Percentiles rank a stretch among this genome's conserved stretches.
phyloP scores from a whole-genome alignment of 805 yeast species.

The Cyberlindnera euphorbiiphila region DNA sequence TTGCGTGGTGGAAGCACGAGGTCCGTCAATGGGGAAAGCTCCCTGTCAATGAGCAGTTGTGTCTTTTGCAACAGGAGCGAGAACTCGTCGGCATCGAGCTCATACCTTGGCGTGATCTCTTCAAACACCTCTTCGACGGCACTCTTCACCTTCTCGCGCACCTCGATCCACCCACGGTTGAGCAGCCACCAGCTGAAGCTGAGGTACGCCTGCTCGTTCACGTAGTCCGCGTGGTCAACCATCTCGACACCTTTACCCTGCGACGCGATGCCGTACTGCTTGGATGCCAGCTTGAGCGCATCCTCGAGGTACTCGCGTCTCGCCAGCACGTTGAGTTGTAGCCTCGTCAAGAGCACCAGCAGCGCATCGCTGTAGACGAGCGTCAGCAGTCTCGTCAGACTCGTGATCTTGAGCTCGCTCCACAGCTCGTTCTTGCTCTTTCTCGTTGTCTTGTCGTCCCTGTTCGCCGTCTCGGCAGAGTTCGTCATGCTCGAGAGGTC shows the following conservation, averaged over 20 bases:
- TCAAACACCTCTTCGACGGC: conserved; percentile 60
- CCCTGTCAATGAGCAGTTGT: conserved; percentile 34
- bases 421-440: conserved; percentile 69
- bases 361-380: conserved; percentile 65
- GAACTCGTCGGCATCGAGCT: conserved; percentile 60
- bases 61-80: conserved; percentile 39
- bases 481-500: conserved; percentile 16
- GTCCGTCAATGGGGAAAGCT: conserved; percentile 42
- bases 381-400: conserved; percentile 70
- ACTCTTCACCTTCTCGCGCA: conserved; percentile 49
- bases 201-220: conserved; percentile 75
- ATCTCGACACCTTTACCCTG: conserved; percentile 14
- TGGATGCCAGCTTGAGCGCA: conserved; percentile 66
- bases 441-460: conserved; percentile 4
- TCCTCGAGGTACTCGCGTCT: conserved; percentile 80
- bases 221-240: conserved; percentile 39
- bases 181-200: conserved; percentile 93
- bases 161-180: conserved; percentile 74
- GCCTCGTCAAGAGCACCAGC: conserved; percentile 70
- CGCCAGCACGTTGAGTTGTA: conserved; percentile 86
- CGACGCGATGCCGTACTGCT: conserved; percentile 33
- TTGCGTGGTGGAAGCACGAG: conserved; percentile 48
- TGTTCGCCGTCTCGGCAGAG: conserved; percentile 32
- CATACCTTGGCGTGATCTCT: conserved; percentile 67
- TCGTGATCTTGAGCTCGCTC: conserved; percentile 73